These are phyloP conservation scores for Pythium plurisporium DNA, from an alignment of 352 stramenopile species.

Conservation along the genomic window DNA sequence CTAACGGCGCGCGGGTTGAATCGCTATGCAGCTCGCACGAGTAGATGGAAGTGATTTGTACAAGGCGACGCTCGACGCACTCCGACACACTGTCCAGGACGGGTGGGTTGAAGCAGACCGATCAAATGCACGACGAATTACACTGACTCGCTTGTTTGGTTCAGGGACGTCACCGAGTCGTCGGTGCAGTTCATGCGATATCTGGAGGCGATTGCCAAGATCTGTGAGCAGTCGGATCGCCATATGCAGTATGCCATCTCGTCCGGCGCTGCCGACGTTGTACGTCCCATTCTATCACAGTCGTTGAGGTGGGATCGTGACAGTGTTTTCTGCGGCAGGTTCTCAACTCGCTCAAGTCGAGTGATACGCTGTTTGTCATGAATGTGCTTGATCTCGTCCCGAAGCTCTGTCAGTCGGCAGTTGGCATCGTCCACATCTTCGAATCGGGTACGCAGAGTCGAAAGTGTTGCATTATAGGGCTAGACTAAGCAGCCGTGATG, in stretches of 20 bases:
- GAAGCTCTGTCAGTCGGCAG: constrained; percentile 56
- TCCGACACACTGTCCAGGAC: constrained; percentile 30
- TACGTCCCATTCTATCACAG: not conserved
- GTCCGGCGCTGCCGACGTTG: constrained; percentile 30
- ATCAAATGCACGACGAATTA: no score
- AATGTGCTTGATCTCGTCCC: constrained; percentile 80
- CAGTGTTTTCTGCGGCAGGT: constrained; percentile 32
- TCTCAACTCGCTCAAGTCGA: constrained; percentile 63
- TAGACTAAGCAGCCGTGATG: not conserved
- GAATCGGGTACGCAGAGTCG: constrained; percentile 46
- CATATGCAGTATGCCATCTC: constrained; percentile 62
- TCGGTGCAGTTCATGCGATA: constrained; percentile 79
- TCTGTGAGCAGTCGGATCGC: constrained; percentile 49
- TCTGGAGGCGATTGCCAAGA: constrained; percentile 62
- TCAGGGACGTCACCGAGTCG: constrained; percentile 31
- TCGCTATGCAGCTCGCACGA: constrained; percentile 33
- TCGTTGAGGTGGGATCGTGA: not conserved
- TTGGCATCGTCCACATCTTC: constrained; percentile 72
- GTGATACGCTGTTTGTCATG: constrained; percentile 80
- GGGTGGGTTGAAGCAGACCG: not conserved
- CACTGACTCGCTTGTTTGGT: not conserved
- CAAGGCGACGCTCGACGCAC: constrained; percentile 42
- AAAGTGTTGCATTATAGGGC: not conserved
- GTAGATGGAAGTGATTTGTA: constrained; percentile 39
- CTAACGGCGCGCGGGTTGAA: not conserved